Evolutionary conservation across 2,329 filamentous ascomycete species (phyloP).

Genomic region (Pestalotiopsis sp.): DNA sequence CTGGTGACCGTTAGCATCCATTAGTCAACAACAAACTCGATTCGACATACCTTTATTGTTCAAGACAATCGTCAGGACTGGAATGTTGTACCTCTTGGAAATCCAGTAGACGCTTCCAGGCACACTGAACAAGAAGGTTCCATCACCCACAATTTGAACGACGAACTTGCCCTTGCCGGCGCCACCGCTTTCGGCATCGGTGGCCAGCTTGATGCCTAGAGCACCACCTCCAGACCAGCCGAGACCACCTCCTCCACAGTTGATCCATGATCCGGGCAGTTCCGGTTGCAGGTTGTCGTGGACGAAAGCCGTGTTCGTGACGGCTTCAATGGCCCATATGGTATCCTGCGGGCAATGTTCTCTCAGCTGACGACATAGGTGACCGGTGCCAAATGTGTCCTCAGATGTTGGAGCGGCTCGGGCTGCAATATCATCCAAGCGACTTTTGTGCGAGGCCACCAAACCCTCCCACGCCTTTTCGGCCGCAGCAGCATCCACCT

Average conservation of each 20-base stretch:
- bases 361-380: constrained; percentile 38
- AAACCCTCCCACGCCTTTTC: constrained; percentile 53
- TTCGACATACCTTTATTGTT: constrained; percentile 52
- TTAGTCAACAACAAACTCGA: not conserved
- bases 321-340: constrained; percentile 73
- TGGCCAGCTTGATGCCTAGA: constrained; percentile 49
- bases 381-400: constrained; percentile 59
- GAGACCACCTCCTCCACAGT: constrained; percentile 53
- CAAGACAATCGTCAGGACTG: constrained; percentile 54
- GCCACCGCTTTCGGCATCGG: constrained; percentile 38
- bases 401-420: constrained; percentile 58
- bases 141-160: constrained; percentile 57
- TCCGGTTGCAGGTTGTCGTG: constrained; percentile 67
- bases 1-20: constrained; percentile 24
- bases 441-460: constrained; percentile 56
- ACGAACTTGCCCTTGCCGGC: constrained; percentile 50
- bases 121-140: constrained; percentile 56
- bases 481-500: constrained; percentile 36
- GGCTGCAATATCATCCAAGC: constrained; percentile 59
- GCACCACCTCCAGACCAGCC: constrained; percentile 54
- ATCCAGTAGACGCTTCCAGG: constrained; percentile 59
- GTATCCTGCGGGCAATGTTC: constrained; percentile 48
- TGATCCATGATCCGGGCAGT: constrained; percentile 50
- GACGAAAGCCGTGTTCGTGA: constrained; percentile 67
- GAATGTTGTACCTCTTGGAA: constrained; percentile 52